These are phyloP conservation scores for Grigorovia transvaalensis DNA, from an alignment of 805 yeast genomes.

Conservation along the genomic window DNA sequence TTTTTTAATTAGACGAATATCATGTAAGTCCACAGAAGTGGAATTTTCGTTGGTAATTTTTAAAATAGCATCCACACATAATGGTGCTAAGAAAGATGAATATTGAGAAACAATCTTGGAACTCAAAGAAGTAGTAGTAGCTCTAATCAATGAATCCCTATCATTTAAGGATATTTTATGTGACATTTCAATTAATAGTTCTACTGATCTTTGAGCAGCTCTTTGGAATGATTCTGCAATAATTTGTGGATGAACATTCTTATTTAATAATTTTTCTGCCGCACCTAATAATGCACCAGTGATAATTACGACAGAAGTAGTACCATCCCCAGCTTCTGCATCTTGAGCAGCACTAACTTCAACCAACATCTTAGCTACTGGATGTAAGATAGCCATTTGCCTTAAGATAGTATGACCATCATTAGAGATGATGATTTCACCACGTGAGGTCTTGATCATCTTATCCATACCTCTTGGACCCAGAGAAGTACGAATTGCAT, in stretches of 20 bases:
- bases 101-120: slow-evolving; percentile 95
- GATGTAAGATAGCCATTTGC: slow-evolving; percentile 97
- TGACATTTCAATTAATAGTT: slow-evolving; percentile 76
- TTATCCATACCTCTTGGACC: slow-evolving; percentile 99
- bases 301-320: slow-evolving; percentile 91
- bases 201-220: slow-evolving; percentile 76
- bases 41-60: slow-evolving; percentile 54
- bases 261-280: slow-evolving; percentile 78
- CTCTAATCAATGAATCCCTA: slow-evolving; percentile 73
- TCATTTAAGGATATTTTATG: slow-evolving; percentile 69
- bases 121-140: slow-evolving; percentile 88
- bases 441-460: slow-evolving; percentile 90
- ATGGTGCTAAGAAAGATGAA: slow-evolving; percentile 75
- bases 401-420: slow-evolving; percentile 96
- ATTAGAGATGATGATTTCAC: slow-evolving; percentile 89
- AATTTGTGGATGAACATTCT: slow-evolving; percentile 91
- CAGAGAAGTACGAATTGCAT: slow-evolving; percentile 86
- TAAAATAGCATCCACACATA: slow-evolving; percentile 88
- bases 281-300: slow-evolving; percentile 94
- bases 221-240: slow-evolving; percentile 89
- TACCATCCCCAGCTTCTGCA: slow-evolving; percentile 99
- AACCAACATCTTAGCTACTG: slow-evolving; percentile 97
- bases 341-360: slow-evolving; percentile 97
- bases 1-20: slow-evolving; percentile 83
- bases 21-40: slow-evolving; percentile 70